A percentile compares a stretch with the other conserved stretches of the same genome.
Evolutionary conservation across 805 yeast genomes (phyloP).

Genomic region (Cyberlindnera nakhonratchasimensis): DNA sequence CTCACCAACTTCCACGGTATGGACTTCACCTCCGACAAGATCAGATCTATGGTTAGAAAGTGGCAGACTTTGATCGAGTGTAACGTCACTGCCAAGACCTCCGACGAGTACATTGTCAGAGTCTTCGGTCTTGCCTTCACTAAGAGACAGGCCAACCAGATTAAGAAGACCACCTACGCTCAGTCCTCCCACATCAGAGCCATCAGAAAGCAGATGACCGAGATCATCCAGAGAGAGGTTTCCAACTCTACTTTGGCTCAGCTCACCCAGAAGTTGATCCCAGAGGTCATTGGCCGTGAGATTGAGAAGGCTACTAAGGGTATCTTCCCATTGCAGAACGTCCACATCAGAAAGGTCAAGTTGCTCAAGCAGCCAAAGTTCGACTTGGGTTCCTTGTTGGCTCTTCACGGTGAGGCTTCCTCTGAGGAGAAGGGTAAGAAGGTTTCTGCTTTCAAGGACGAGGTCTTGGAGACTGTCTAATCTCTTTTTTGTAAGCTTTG

Average conservation of each 20-base stretch:
- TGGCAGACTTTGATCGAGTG: slow-evolving; percentile 99
- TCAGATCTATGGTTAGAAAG: slow-evolving; percentile 96
- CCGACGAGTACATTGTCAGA: slow-evolving; percentile 96
- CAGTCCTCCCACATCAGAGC: slow-evolving; percentile 91
- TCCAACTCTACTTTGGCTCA: slow-evolving; percentile 93
- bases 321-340: slow-evolving; percentile 97
- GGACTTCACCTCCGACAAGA: slow-evolving; percentile 96
- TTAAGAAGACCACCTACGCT: slow-evolving; percentile 97
- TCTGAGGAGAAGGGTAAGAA: slow-evolving; percentile 98
- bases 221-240: slow-evolving; percentile 95
- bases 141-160: slow-evolving; percentile 94
- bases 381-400: slow-evolving; percentile 93
- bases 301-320: slow-evolving; percentile 93
- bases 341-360: slow-evolving; percentile 98
- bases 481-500: slow-evolving; percentile 9
- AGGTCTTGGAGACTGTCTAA: slow-evolving; percentile 96
- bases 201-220: slow-evolving; percentile 87
- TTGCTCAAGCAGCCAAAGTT: slow-evolving; percentile 98
- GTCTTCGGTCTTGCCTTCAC: slow-evolving; percentile 98
- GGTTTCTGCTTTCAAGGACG: slow-evolving; percentile 97
- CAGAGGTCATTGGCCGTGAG: slow-evolving; percentile 98
- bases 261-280: slow-evolving; percentile 94
- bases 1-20: slow-evolving; percentile 99
- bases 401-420: slow-evolving; percentile 95
- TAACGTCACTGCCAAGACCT: slow-evolving; percentile 95